Evolutionary conservation across 2,329 filamentous ascomycete species (phyloP).

Genomic region (Nothopassalora personata): DNA sequence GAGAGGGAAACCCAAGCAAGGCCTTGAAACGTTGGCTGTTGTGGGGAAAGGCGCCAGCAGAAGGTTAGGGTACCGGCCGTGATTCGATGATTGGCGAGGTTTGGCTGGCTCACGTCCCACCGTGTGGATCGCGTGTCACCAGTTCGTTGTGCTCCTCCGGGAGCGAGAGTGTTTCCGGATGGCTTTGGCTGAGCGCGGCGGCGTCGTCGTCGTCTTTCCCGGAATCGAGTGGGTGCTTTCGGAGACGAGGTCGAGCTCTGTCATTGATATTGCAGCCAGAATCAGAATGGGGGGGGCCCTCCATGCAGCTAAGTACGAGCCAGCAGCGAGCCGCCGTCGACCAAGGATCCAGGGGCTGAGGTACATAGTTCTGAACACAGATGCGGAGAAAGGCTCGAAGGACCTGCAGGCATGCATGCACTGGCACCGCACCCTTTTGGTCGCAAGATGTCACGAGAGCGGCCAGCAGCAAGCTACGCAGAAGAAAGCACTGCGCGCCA

Average conservation of each 20-base stretch:
- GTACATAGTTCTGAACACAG: conserved; percentile 7
- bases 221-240: background rate
- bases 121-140: conserved; percentile 13
- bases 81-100: conserved; percentile 20
- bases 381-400: conserved; percentile 17
- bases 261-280: conserved; percentile 2
- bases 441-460: conserved; percentile 15
- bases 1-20: conserved; percentile 9
- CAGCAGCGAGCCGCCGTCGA: conserved; percentile 16
- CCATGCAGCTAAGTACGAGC: conserved; percentile 13
- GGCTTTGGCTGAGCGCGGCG: background rate
- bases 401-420: conserved; percentile 9
- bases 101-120: conserved; percentile 11
- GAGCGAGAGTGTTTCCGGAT: background rate
- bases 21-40: conserved; percentile 14
- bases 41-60: conserved; percentile 15
- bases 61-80: conserved; percentile 13
- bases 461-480: conserved; percentile 8
- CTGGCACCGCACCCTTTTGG: conserved; percentile 13
- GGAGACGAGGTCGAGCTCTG: conserved; percentile 1
- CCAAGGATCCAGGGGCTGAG: conserved; percentile 20
- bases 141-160: conserved; percentile 4
- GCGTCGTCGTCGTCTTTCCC: background rate
- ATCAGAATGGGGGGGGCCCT: background rate
- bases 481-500: conserved; percentile 15